Evolutionary conservation across 345 rosid genomes (phyloP), one percentile per base, ranked within the genome.

Genomic region (Populus tremula): DNA sequence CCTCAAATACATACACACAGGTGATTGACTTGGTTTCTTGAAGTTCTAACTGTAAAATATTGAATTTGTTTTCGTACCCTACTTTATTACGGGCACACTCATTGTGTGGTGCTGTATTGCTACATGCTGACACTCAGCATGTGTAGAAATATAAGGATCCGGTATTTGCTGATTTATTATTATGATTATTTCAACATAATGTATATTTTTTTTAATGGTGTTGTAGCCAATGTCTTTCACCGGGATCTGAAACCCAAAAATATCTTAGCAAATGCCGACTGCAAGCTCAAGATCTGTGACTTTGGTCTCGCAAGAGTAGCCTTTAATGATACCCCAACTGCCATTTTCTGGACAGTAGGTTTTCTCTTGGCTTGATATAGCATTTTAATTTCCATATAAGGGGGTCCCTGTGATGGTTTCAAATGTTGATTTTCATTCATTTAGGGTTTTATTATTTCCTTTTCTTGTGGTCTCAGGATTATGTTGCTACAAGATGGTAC

Each of bases 231-330:
- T 86, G 98, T 94, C 66, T 94, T 92, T 80, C 98, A 93, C 75
- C 87, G 98, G 66, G 98, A 94, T 86, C 82, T 94, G 20, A 94
- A 94, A 85, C 98, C 98, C 1, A 94, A 93, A 79, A 94, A 93
- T 77, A 94, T 94, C 82, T 84, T 94, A 73, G 98, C 98, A 27
- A 94, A 94, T 87, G 97, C 97, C 5, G 96, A 94, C 81, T 94
- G 97, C 86, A 94, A 93, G 82, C 94, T 94, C 76, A 94, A 94
- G 91, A 87, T 94, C 49, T 94, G 98, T 86, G 98, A 94, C 86
- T 94, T 94, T 86, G 98, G 98, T n/a, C 97, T 94, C 3, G 98
- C 97, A 50, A 87, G 98, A 80, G 98, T 94, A 67, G 97, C 97
- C 43, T 94, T 94, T 78, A 91, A 88, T 83, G 98, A 94, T 82